Evolutionary conservation across 192 early-diverging fungal genomes (phyloP), one percentile per base, ranked within the genome.

Genomic region (Coemansia sp.): DNA sequence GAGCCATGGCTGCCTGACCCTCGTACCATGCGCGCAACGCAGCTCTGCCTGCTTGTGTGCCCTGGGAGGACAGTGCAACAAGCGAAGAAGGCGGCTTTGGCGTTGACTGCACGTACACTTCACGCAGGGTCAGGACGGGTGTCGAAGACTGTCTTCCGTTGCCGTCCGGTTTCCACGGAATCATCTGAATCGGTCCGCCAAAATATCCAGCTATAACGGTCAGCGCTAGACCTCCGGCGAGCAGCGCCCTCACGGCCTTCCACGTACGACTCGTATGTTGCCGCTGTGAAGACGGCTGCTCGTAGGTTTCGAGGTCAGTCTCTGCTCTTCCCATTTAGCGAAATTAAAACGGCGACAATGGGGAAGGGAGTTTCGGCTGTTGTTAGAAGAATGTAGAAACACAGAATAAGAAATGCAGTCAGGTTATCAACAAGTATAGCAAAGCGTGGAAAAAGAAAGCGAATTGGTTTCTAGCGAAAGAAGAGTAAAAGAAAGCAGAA

Each of bases 1-100:
- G 54, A 0, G 76, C 76, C 67, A 63, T 38, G 27, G 68, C 40
- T 8, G 76, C 70, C 50, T 79, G 76, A 54, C 70, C 71, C 37
- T 79, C 71, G 57, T 70, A 79, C 76, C 76, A 79, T 9, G 60
- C 60, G 10, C 63, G 63, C 45, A 79, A 58, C 31, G 76, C 76
- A 37, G 56, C 27, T 8, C 50, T 55, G 3, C 76, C 76, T 4
- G 70, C 76, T 19, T 56, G 42, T 0, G 76, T 79, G 33, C 76
- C 76, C 40, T 79, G 76, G 2, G 64, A 57, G 0, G 70, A 79
- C 44, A 79, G 55, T n/a, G 71, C 60, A 0, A 62, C 55, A 61
- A 79, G 67, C 11, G 76, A 48, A 4, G 37, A 23, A 2, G 76
- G 76, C 15, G 76, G 76, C 50, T 62, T 47, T 45, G 76, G 76